Evolutionary conservation across 2,329 filamentous ascomycete genomes (phyloP).

Genomic region (Cytospora mali): DNA sequence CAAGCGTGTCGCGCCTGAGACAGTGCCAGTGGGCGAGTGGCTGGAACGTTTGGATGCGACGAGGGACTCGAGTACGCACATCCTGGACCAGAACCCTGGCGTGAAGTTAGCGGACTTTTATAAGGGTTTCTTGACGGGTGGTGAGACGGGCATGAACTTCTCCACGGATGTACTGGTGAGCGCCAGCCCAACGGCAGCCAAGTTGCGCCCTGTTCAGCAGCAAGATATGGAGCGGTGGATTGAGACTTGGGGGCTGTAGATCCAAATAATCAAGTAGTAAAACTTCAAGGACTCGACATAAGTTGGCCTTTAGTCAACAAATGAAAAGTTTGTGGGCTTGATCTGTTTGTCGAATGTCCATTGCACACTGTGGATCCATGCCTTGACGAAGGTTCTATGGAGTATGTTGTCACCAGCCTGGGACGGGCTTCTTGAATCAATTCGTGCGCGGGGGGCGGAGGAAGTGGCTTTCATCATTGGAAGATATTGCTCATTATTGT

Average conservation of each 20-base stretch:
- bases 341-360: too few relatives aligned
- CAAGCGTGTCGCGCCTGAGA: slow-evolving; percentile 9
- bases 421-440: too few relatives aligned
- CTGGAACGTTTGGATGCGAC: slow-evolving; percentile 13
- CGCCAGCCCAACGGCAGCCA: slow-evolving; percentile 16
- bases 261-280: background rate
- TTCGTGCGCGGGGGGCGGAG: too few relatives aligned
- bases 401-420: too few relatives aligned
- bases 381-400: too few relatives aligned
- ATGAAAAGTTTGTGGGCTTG: background rate
- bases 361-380: too few relatives aligned
- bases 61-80: slow-evolving; percentile 14
- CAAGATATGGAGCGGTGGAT: slow-evolving; percentile 22
- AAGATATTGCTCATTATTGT: too few relatives aligned
- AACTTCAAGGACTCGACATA: background rate
- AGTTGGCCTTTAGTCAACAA: background rate
- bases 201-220: slow-evolving; percentile 13
- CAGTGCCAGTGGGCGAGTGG: slow-evolving; percentile 19
- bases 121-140: slow-evolving; percentile 10
- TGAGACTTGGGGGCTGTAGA: slow-evolving; percentile 20
- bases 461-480: too few relatives aligned
- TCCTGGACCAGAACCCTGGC: slow-evolving; percentile 23
- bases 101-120: slow-evolving; percentile 25
- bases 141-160: slow-evolving; percentile 10
- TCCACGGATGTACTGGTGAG: slow-evolving; percentile 16